Base-by-base conservation (phyloP, 305 asterid genomes). In the Fraxinus angustifolia region DNA sequence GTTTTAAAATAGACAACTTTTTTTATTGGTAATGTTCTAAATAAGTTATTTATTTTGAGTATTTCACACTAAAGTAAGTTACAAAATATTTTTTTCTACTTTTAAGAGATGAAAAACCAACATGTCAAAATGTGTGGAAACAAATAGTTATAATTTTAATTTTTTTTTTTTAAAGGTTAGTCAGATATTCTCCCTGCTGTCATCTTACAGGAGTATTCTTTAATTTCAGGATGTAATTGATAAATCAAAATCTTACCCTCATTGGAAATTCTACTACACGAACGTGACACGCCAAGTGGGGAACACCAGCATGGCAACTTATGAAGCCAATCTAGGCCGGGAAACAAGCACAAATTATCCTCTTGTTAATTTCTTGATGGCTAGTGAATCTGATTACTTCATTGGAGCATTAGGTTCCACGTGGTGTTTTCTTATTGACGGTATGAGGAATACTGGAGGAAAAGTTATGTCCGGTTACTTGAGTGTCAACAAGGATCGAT, bases 361-460 rank as follows among this genome's bases (percentile, higher is more conserved):
- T 23, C 88, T 94, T 3, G 97, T 93, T 38, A 96, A 96, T 86
- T 96, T 94, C 90, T 88, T 94, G 95, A 91, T 94, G 97, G 98
- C 99, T 65, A 74, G 94, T 10, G 99, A 96, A 80, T 92, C 97
- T 0, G 98, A 96, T 84, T 96, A 91, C 87, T 96, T 94, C 94
- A 75, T 92, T 0, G 98, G 97, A 70, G 97, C 98, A 23, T 83
- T 94, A 79, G 99, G 98, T 10, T 96, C 99, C 0, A 96, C 97
- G 0, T 94, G 97, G 97, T 93, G 97, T 90, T 96, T 82, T 73
- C 93, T 94, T 21, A 94, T 96, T 14, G 99, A 96, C 36, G 97
- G 97, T 38, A 94, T 94, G 98, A 87, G 99, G 85, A 96, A 92
- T 73, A 94, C 98, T 0, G 97, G 97, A 48, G 97, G 99, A 23